Evolutionary conservation across 2,329 filamentous ascomycete species (phyloP).

Genomic region (Fusarium pseudonygamai): DNA sequence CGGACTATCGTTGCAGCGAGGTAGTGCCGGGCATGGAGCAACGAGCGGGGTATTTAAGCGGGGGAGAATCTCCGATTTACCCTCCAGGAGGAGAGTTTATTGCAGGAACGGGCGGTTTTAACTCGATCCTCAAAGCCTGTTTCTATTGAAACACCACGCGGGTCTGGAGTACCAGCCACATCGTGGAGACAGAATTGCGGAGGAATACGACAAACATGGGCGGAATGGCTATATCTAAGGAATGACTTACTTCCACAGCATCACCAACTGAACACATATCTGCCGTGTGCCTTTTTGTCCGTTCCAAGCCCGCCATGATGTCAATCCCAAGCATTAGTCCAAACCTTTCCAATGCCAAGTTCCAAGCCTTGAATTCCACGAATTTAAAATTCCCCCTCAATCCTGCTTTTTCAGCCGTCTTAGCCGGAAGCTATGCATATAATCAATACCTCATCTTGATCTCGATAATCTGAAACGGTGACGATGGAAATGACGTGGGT

Average conservation of each 20-base stretch:
- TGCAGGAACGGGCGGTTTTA: neutral
- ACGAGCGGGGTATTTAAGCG: accelerated
- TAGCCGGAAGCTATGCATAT: neutral
- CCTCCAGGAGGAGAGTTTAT: neutral
- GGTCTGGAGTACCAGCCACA: neutral
- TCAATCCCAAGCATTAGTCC: neutral
- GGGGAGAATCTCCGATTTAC: neutral
- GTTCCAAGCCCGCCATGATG: conserved; percentile 7
- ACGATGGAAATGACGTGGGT: conserved; percentile 25
- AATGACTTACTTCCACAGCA: too few relatives aligned
- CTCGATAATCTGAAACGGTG: conserved; percentile 18
- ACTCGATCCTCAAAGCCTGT: too few relatives aligned
- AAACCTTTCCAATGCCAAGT: neutral
- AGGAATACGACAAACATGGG: neutral
- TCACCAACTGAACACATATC: neutral
- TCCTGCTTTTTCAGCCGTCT: conserved; percentile 5
- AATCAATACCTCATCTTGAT: neutral
- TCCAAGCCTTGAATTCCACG: neutral
- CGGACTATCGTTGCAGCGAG: too few relatives aligned
- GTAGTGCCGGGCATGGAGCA: too few relatives aligned
- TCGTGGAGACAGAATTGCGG: accelerated
- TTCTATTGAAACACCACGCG: too few relatives aligned
- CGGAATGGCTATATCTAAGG: neutral
- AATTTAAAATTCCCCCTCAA: conserved; percentile 1
- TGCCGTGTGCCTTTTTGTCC: neutral